A percentile compares a stretch with the other conserved stretches of the same genome.
phyloP scores from a whole-genome alignment of 2,329 filamentous ascomycete species.

The Pyrenophora teres region DNA sequence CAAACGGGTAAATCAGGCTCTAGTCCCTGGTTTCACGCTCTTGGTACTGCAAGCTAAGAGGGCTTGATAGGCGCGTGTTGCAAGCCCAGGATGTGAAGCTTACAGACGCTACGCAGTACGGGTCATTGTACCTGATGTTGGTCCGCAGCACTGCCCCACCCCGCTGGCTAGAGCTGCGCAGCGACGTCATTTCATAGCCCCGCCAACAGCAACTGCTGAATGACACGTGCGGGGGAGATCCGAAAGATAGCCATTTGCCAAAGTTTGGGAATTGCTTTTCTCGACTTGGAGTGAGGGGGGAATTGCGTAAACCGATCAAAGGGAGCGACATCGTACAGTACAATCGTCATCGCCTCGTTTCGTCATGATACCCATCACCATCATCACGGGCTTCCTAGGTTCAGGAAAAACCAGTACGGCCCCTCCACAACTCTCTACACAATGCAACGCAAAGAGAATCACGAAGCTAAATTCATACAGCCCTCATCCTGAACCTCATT shows the following conservation, averaged over 20 bases:
- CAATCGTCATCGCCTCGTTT: background rate
- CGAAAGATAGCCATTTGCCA: background rate
- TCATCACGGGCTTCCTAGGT: conserved; percentile 94
- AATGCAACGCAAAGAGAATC: background rate
- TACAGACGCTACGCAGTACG: conserved; percentile 1
- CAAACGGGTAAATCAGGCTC: conserved; percentile 11
- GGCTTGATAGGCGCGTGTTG: background rate
- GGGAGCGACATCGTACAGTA: no score
- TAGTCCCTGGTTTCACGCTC: conserved; percentile 2
- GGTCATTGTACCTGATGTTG: conserved; percentile 14
- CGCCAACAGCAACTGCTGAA: conserved; percentile 1
- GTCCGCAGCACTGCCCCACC: conserved; percentile 4
- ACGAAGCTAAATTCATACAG: conserved; percentile 17
- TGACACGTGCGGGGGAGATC: conserved; percentile 4
- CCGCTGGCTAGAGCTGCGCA: conserved; percentile 3
- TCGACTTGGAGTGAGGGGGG: no score
- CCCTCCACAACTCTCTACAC: background rate
- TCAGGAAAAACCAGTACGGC: conserved; percentile 81
- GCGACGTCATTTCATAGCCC: conserved; percentile 17
- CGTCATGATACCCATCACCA: conserved; percentile 77
- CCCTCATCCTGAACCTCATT: conserved; percentile 89
- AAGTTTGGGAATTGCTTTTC: background rate
- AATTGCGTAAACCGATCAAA: no score
- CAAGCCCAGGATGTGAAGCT: background rate
- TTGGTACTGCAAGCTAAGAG: conserved; percentile 4